A percentile compares a stretch with the other conserved stretches of the same genome.
Conservation (phyloP, 352 stramenopile species). For the Thalassiosira pacifica region DNA sequence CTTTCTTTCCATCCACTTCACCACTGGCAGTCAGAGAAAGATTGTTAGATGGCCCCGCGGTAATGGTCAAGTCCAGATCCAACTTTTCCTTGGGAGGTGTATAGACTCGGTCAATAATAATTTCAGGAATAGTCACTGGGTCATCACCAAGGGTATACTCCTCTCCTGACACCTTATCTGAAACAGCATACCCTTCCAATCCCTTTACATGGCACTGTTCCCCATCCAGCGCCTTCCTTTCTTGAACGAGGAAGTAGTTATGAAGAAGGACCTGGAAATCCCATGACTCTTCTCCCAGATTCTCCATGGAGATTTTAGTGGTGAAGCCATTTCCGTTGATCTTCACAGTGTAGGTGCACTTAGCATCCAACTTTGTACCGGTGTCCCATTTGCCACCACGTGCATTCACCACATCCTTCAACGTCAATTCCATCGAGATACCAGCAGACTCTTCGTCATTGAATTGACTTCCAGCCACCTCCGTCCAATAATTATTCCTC, state of each 20-base stretch:
- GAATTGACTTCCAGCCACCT: conserved; percentile 59
- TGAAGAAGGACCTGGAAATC: conserved; percentile 94
- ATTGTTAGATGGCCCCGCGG: conserved; percentile 56
- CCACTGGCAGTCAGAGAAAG: conserved; percentile 67
- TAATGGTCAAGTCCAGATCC: conserved; percentile 67
- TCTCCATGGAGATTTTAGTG: conserved; percentile 91
- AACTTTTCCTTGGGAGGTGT: conserved; percentile 58
- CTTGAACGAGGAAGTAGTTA: conserved; percentile 92
- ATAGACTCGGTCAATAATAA: conserved; percentile 91
- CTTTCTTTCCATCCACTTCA: conserved; percentile 57
- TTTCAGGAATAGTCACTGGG: conserved; percentile 88
- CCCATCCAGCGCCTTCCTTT: conserved; percentile 82
- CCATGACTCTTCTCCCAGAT: conserved; percentile 89
- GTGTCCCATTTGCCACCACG: conserved; percentile 69
- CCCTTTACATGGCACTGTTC: conserved; percentile 88
- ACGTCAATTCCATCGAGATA: conserved; percentile 69
- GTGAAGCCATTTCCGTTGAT: conserved; percentile 89
- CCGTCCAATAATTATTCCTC: conserved; percentile 86
- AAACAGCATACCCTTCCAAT: conserved; percentile 89
- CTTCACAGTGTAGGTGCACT: conserved; percentile 90
- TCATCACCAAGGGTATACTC: conserved; percentile 85
- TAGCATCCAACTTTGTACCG: conserved; percentile 87
- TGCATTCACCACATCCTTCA: conserved; percentile 76
- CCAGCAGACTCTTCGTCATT: conserved; percentile 70
- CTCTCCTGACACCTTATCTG: conserved; percentile 90